Evolutionary conservation across 139 green algal species (phyloP).

Genomic region (Raphidocelis subcapitata): DNA sequence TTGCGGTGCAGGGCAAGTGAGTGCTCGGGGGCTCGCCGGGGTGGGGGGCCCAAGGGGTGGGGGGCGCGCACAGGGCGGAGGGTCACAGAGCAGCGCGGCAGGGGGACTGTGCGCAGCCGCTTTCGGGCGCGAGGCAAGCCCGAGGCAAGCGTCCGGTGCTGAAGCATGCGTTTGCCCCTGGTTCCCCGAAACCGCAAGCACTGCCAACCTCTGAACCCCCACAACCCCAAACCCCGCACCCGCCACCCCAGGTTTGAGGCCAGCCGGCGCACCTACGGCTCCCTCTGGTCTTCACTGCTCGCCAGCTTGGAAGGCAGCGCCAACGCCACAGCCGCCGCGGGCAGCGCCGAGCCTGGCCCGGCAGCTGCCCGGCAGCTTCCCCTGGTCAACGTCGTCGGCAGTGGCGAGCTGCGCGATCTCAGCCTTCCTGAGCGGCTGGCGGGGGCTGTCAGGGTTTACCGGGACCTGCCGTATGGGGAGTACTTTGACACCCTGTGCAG

Average conservation of each 20-base stretch:
- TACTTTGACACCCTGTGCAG: conserved; percentile 38
- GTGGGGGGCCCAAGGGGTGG: too few relatives aligned
- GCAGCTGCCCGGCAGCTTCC: background rate
- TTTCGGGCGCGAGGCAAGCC: too few relatives aligned
- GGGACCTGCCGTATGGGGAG: conserved; percentile 10
- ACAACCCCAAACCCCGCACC: too few relatives aligned
- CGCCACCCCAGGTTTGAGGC: conserved; percentile 23
- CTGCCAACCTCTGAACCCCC: too few relatives aligned
- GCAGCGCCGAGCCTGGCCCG: too few relatives aligned
- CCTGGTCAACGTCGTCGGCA: conserved; percentile 26
- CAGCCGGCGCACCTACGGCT: conserved; percentile 11
- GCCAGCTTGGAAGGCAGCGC: conserved; percentile 1
- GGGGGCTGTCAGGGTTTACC: conserved; percentile 12
- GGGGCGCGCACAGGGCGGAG: too few relatives aligned
- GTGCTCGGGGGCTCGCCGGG: conserved; percentile 1
- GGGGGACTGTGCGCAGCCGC: too few relatives aligned
- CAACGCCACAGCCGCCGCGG: background rate
- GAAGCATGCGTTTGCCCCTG: too few relatives aligned
- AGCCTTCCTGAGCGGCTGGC: conserved; percentile 7
- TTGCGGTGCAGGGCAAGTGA: conserved; percentile 33
- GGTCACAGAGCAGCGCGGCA: too few relatives aligned
- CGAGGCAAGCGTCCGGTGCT: too few relatives aligned
- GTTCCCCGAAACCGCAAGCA: too few relatives aligned
- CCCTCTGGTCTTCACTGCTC: too few relatives aligned
- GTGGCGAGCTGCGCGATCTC: background rate